Conservation (phyloP, 164 flowering plant species). For the Umbilicus rupestris region DNA sequence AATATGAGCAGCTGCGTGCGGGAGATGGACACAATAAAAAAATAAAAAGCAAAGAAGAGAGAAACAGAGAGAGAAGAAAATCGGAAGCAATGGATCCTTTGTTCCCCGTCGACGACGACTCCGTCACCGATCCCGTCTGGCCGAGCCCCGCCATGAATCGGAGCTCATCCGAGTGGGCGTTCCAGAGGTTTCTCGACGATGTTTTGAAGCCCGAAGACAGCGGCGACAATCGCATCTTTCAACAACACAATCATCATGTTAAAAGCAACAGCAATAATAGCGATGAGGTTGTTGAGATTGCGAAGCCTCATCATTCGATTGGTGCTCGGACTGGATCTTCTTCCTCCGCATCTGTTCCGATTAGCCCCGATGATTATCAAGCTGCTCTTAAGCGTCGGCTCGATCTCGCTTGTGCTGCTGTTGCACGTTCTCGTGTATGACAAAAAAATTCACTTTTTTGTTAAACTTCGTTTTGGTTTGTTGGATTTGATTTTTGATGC, state of each 20-base stretch:
- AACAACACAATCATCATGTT: not conserved
- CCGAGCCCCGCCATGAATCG: conserved; percentile 15
- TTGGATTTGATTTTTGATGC: not conserved
- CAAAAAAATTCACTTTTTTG: not conserved
- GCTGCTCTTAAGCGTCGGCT: conserved; percentile 25
- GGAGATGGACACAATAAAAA: too few relatives aligned
- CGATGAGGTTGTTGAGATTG: conserved; percentile 23
- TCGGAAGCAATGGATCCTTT: conserved; percentile 14
- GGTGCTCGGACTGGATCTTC: conserved; percentile 11
- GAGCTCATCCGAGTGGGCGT: conserved; percentile 30
- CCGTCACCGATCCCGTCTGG: conserved; percentile 23
- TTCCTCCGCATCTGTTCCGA: conserved; percentile 3
- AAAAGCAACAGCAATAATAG: not conserved
- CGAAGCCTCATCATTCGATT: not conserved
- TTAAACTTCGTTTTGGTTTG: not conserved
- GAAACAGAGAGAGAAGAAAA: not conserved
- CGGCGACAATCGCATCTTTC: conserved; percentile 1
- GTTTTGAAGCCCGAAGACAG: conserved; percentile 11
- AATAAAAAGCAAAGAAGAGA: not conserved
- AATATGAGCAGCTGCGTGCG: too few relatives aligned
- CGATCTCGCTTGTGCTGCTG: conserved; percentile 36
- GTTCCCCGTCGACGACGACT: conserved; percentile 28
- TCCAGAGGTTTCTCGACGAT: conserved; percentile 25
- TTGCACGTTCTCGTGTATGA: conserved; percentile 23
- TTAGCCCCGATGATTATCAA: conserved; percentile 20